Evolutionary conservation across 305 asterid species (phyloP).

Genomic region (Fraxinus floribunda): DNA sequence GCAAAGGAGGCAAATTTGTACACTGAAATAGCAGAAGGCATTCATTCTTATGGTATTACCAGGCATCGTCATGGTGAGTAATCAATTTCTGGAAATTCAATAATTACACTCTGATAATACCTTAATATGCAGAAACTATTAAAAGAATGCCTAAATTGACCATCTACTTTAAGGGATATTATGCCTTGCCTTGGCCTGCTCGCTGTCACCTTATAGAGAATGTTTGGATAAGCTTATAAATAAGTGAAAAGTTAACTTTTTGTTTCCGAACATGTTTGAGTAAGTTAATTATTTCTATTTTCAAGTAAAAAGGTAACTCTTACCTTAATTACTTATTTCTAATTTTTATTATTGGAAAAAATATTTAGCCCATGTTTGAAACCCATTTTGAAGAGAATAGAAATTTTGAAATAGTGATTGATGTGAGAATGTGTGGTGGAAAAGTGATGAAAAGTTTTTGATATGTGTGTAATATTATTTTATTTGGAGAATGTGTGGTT

Average conservation of each 20-base stretch:
- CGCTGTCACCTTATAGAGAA: neutral
- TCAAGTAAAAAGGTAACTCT: neutral
- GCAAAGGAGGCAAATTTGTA: slow-evolving; percentile 94
- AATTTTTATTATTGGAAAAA: neutral
- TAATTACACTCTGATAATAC: neutral
- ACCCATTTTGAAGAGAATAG: too few species aligned
- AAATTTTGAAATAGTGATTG: too few species aligned
- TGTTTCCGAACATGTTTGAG: neutral
- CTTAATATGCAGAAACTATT: neutral
- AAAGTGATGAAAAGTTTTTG: too few species aligned
- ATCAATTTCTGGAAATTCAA: neutral
- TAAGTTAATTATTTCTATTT: neutral
- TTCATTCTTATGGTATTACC: slow-evolving; percentile 83
- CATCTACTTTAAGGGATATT: neutral
- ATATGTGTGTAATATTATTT: too few species aligned
- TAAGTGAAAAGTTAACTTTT: neutral
- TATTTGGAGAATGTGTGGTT: too few species aligned
- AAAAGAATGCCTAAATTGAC: neutral
- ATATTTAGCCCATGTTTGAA: neutral
- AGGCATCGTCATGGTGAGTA: slow-evolving; percentile 94
- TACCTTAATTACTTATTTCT: neutral
- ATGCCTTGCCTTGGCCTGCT: neutral
- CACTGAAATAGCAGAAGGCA: slow-evolving; percentile 96
- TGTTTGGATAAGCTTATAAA: neutral
- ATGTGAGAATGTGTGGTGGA: too few species aligned